Percentiles rank a stretch among this genome's conserved stretches.
Evolutionary conservation across 805 yeast species (phyloP).

Genomic region (Saturnispora halmiae): DNA sequence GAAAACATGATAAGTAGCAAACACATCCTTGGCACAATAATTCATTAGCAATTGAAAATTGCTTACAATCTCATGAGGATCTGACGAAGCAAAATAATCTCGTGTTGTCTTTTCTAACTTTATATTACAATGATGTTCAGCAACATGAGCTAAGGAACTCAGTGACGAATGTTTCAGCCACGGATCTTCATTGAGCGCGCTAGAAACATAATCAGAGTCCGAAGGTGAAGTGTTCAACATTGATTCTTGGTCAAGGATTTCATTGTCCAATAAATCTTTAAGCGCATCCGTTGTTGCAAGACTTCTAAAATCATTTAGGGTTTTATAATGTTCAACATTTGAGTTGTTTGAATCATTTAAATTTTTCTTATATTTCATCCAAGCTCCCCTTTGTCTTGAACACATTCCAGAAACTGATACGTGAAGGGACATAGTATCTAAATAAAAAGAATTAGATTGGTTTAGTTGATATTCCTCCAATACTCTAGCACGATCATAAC

Average conservation of each 20-base stretch:
- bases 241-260: constrained; percentile 25
- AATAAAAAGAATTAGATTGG: constrained; percentile 61
- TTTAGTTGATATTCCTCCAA: constrained; percentile 69
- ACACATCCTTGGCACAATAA: constrained; percentile 84
- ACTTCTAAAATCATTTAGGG: constrained; percentile 18
- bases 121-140: constrained; percentile 65
- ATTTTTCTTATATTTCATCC: constrained; percentile 52
- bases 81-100: constrained; percentile 49
- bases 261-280: constrained; percentile 23
- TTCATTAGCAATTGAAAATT: constrained; percentile 53
- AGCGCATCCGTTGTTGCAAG: constrained; percentile 20
- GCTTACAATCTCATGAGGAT: constrained; percentile 43
- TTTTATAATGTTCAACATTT: constrained; percentile 14
- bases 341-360: constrained; percentile 16
- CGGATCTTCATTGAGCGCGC: constrained; percentile 51
- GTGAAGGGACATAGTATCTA: constrained; percentile 92
- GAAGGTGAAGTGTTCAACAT: constrained; percentile 18
- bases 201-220: constrained; percentile 12
- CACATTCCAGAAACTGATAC: constrained; percentile 88
- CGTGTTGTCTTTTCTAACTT: constrained; percentile 58
- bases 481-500: constrained; percentile 84
- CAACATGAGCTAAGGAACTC: constrained; percentile 74
- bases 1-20: constrained; percentile 63
- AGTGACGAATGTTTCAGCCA: constrained; percentile 75
- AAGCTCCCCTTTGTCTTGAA: constrained; percentile 77